Percentiles rank a stretch among this genome's conserved stretches.
Evolutionary conservation across 2,329 filamentous ascomycete genomes (phyloP).

Genomic region (Cladophialophora chaetospira): DNA sequence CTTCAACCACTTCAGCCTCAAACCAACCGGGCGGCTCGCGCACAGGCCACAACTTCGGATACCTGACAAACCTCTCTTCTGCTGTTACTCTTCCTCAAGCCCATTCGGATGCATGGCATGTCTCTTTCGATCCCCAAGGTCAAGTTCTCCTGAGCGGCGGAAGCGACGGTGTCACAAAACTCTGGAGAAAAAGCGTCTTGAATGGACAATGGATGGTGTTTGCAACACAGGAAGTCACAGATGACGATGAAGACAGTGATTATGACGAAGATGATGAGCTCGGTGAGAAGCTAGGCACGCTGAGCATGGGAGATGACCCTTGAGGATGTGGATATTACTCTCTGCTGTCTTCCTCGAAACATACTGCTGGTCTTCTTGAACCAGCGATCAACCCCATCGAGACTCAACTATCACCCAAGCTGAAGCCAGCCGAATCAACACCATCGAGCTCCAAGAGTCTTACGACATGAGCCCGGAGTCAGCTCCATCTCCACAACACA

Average conservation of each 20-base stretch:
- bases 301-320: background rate
- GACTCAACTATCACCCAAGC: no score
- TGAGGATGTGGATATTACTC: background rate
- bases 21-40: constrained; percentile 4
- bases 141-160: constrained; percentile 31
- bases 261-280: background rate
- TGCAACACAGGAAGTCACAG: constrained; percentile 26
- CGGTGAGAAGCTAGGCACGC: background rate
- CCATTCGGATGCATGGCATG: constrained; percentile 31
- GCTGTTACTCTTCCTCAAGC: constrained; percentile 20
- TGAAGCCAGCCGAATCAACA: no score
- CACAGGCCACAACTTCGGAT: constrained; percentile 23
- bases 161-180: constrained; percentile 27
- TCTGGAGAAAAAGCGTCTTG: constrained; percentile 27
- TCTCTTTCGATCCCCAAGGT: constrained; percentile 30
- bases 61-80: constrained; percentile 19
- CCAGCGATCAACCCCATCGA: background rate
- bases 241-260: background rate
- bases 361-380: background rate
- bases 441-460: no score
- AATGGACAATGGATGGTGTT: constrained; percentile 26
- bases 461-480: background rate
- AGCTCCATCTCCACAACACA: background rate
- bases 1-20: background rate
- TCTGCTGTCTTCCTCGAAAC: background rate